These are phyloP conservation scores for Chlamydomonas applanata DNA, from an alignment of 139 green algal genomes.

Conservation along the genomic window DNA sequence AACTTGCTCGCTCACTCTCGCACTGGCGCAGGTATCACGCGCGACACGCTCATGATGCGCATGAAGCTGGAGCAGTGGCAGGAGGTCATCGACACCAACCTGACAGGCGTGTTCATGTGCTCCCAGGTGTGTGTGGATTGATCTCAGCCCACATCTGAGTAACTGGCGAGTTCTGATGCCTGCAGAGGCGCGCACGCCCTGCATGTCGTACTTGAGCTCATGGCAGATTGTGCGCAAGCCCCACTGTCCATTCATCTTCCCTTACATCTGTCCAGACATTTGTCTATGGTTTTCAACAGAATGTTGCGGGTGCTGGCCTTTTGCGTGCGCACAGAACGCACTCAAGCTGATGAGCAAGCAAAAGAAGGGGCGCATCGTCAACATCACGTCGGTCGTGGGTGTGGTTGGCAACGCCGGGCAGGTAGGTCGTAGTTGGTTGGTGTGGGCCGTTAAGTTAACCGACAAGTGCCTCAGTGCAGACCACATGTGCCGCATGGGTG, in stretches of 20 bases:
- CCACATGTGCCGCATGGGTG: too few relatives aligned
- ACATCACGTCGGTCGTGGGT: conserved; percentile 97
- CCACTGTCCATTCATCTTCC: too few relatives aligned
- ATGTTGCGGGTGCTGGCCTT: too few relatives aligned
- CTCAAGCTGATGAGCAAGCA: conserved; percentile 92
- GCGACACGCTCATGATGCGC: conserved; percentile 95
- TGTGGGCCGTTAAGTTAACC: too few relatives aligned
- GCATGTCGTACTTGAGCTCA: not conserved
- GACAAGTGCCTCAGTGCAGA: too few relatives aligned
- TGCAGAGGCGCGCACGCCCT: not conserved
- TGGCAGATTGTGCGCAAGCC: not conserved
- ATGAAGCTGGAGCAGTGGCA: conserved; percentile 98
- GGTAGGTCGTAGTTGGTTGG: too few relatives aligned
- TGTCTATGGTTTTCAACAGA: too few relatives aligned
- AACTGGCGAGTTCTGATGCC: too few relatives aligned
- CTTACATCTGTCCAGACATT: not conserved
- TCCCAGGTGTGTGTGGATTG: conserved; percentile 64
- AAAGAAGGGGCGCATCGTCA: conserved; percentile 90
- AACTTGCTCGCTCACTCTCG: not conserved
- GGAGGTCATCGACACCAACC: conserved; percentile 97
- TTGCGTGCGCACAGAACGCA: conserved; percentile 69
- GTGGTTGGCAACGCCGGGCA: conserved; percentile 89
- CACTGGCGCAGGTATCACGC: conserved; percentile 80
- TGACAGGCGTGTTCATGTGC: conserved; percentile 91
- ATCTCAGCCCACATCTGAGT: not conserved